Evolutionary conservation across 2,329 filamentous ascomycete genomes (phyloP).

Genomic region (Paecilomyces fulvus): DNA sequence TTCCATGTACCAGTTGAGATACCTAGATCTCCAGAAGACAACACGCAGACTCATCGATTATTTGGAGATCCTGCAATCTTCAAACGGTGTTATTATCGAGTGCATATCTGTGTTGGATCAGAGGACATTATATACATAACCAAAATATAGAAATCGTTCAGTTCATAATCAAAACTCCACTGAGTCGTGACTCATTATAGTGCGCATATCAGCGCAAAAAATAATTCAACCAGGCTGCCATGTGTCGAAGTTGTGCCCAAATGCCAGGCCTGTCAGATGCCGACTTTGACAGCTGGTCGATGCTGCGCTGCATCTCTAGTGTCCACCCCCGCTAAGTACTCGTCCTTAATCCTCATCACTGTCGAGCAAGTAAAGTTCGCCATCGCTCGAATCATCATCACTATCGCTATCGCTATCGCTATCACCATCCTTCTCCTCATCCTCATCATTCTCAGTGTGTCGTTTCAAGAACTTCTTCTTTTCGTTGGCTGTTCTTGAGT

Average conservation of each 20-base stretch:
- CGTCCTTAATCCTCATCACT: neutral
- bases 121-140: neutral
- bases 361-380: neutral
- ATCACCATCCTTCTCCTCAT: neutral
- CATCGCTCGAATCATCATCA: neutral
- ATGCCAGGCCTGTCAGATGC: neutral
- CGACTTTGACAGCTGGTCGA: no score
- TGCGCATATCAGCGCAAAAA: neutral
- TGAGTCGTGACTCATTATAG: neutral
- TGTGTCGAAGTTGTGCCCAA: neutral
- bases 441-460: neutral
- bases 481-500: neutral
- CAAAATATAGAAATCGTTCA: neutral
- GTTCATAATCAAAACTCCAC: neutral
- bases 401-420: neutral
- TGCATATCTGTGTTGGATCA: no score
- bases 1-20: no score
- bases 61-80: no score
- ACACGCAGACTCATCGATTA: no score
- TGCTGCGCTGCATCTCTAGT: neutral
- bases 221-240: neutral
- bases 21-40: no score
- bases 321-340: neutral
- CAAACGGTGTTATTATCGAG: no score
- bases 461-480: no score